A percentile compares a stretch with the other conserved stretches of the same genome.
Evolutionary conservation across 2,329 filamentous ascomycete species (phyloP).

Genomic region (Phoma sp.): DNA sequence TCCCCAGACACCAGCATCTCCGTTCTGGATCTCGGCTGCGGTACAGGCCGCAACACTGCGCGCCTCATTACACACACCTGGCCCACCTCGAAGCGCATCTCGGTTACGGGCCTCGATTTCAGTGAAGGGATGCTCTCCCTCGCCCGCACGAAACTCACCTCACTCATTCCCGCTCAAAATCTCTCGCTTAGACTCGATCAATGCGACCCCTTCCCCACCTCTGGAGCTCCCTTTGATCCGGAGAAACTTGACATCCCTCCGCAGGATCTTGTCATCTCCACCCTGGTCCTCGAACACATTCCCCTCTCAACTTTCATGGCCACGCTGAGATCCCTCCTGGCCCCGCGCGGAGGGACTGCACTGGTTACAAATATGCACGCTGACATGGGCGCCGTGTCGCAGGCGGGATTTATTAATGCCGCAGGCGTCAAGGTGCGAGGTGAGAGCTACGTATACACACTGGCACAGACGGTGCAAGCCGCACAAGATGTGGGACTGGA

Average conservation of each 20-base stretch:
- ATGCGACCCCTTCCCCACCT: constrained; percentile 38
- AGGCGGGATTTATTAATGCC: constrained; percentile 66
- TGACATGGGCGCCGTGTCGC: constrained; percentile 65
- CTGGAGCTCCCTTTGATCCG: constrained; percentile 1
- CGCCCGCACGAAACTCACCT: constrained; percentile 51
- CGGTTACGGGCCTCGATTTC: constrained; percentile 62
- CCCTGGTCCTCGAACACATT: constrained; percentile 69
- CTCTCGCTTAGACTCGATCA: constrained; percentile 24
- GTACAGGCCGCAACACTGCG: constrained; percentile 67
- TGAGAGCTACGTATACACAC: constrained; percentile 62
- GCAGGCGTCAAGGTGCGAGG: constrained; percentile 63
- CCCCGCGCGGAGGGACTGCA: constrained; percentile 54
- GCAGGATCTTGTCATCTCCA: constrained; percentile 61
- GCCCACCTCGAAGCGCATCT: constrained; percentile 27
- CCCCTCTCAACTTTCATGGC: constrained; percentile 59
- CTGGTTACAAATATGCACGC: constrained; percentile 73
- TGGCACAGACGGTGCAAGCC: constrained; percentile 58
- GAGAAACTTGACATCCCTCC: constrained; percentile 17
- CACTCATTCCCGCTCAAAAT: background rate
- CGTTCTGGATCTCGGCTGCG: constrained; percentile 68
- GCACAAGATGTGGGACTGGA: constrained; percentile 49
- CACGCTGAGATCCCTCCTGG: constrained; percentile 52
- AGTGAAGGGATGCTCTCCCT: constrained; percentile 63
- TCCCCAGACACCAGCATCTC: constrained; percentile 33
- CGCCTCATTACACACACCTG: constrained; percentile 53